phyloP scores from a whole-genome alignment of 2,329 filamentous ascomycete genomes.

The Elsinoe fawcettii region DNA sequence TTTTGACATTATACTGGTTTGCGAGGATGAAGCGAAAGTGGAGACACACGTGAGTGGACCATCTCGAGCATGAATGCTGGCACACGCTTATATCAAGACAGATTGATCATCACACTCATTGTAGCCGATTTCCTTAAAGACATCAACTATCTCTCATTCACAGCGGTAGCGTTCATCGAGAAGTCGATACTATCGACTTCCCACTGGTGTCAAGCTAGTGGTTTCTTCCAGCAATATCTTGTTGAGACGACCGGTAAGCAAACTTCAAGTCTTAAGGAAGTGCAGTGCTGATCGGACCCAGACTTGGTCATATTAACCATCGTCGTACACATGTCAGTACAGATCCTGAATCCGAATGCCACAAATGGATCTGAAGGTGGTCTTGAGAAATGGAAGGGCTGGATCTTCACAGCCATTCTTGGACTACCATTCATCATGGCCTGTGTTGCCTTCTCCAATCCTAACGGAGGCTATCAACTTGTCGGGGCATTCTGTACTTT shows the following conservation, averaged over 20 bases:
- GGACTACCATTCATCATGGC: slow-evolving; percentile 52
- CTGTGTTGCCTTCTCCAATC: slow-evolving; percentile 52
- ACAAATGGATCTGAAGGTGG: slow-evolving; percentile 44
- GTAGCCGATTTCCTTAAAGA: slow-evolving; percentile 61
- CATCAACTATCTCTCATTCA: slow-evolving; percentile 57
- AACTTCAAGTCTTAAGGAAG: neutral
- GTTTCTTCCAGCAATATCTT: slow-evolving; percentile 59
- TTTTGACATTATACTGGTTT: slow-evolving; percentile 57
- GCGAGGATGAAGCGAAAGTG: slow-evolving; percentile 61
- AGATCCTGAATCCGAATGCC: slow-evolving; percentile 51
- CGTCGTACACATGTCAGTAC: slow-evolving; percentile 61
- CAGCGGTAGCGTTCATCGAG: slow-evolving; percentile 47
- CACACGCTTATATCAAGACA: slow-evolving; percentile 28
- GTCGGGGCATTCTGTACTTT: slow-evolving; percentile 60
- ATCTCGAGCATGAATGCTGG: neutral
- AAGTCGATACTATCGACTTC: slow-evolving; percentile 46
- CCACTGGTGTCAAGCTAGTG: slow-evolving; percentile 58
- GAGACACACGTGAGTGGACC: slow-evolving; percentile 48
- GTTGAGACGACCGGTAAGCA: slow-evolving; percentile 54
- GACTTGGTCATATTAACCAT: slow-evolving; percentile 63
- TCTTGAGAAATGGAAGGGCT: slow-evolving; percentile 55
- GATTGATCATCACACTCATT: slow-evolving; percentile 64
- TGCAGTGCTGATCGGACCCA: slow-evolving; percentile 16
- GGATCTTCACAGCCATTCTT: slow-evolving; percentile 50
- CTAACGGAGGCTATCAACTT: slow-evolving; percentile 46